These are phyloP conservation scores for Suhomyces kunorum DNA, from an alignment of 1,139 yeast genomes.

Conservation along the genomic window DNA sequence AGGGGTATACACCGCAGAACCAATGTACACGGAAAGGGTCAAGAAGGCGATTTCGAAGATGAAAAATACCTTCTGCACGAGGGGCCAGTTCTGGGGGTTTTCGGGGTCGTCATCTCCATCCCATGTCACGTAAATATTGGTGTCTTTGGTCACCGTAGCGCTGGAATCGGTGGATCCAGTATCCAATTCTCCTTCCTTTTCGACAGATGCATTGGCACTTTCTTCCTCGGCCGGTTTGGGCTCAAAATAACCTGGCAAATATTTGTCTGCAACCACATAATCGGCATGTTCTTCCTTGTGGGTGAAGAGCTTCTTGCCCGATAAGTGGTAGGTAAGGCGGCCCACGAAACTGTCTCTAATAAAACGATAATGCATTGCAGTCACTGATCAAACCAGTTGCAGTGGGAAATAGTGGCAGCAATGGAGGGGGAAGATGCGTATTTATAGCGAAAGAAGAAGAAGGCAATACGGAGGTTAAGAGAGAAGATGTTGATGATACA, in stretches of 20 bases:
- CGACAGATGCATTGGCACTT: background rate
- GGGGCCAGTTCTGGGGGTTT: conserved; percentile 60
- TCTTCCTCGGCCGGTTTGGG: background rate
- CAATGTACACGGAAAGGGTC: conserved; percentile 59
- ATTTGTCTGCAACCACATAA: conserved; percentile 37
- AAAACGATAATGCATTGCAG: conserved; percentile 20
- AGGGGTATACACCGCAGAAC: conserved; percentile 63
- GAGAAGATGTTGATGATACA: too few species aligned
- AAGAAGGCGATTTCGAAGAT: conserved; percentile 44
- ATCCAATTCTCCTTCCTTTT: conserved; percentile 1
- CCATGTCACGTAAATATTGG: conserved; percentile 34
- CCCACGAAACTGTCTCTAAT: conserved; percentile 39
- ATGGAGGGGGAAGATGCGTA: too few species aligned
- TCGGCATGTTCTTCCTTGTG: conserved; percentile 36
- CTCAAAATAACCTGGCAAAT: conserved; percentile 15
- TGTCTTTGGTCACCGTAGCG: conserved; percentile 4
- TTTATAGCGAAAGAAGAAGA: too few species aligned
- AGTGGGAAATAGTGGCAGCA: too few species aligned
- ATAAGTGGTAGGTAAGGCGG: conserved; percentile 32
- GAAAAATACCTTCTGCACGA: conserved; percentile 37
- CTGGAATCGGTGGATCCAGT: conserved; percentile 3
- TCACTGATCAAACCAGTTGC: too few species aligned
- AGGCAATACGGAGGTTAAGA: too few species aligned
- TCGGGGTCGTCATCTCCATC: conserved; percentile 57
- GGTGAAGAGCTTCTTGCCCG: conserved; percentile 30